Base-by-base conservation (phyloP, 495 filamentous ascomycete species). In the Darksidea phi region DNA sequence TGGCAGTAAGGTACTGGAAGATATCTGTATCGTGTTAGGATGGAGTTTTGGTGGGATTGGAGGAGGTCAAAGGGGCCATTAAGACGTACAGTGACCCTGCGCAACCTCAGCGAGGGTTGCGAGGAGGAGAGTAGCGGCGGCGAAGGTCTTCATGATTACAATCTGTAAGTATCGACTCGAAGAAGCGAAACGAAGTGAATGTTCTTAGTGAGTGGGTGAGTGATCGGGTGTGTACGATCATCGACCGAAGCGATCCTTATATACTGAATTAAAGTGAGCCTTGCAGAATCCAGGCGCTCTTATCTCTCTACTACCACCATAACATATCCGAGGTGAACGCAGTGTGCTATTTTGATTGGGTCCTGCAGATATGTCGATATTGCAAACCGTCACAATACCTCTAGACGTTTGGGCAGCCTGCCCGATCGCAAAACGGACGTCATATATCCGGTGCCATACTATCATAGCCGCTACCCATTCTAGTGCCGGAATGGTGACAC, bases 1-100 rank as follows among this genome's bases (percentile, higher is more conserved):
- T 78, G 47, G 78, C 71, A 2, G 71, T 71, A 26, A 84, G 63
- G 38, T 76, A 68, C 53, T 82, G 75, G 71, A 83, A 84, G 64
- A 67, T 67, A 25, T 69, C 66, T 69, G 36, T 5, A 45, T 2
- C 8, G 10, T 1, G 25, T 64, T 38, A 64, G 54, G 15, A 32
- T 1, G 12, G 10, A 12, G 11, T n/a, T 17, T 3, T 15, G 42
- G n/a, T 18, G 32, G n/a, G n/a, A n/a, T n/a, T n/a, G n/a, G n/a
- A n/a, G n/a, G n/a, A n/a, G n/a, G n/a, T n/a, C n/a, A n/a, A n/a
- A n/a, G n/a, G n/a, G n/a, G n/a, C n/a, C n/a, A 38, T n/a, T n/a
- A 37, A 18, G 8, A 51, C 63, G 17, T 45, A 66, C 63, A 67
- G 42, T 67, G 57, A 18, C 58, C 52, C 12, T 67, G 63, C 6